Conservation (phyloP, 202 grass and related monocot genomes). For the Bolboschoenoplectus hybrid region DNA sequence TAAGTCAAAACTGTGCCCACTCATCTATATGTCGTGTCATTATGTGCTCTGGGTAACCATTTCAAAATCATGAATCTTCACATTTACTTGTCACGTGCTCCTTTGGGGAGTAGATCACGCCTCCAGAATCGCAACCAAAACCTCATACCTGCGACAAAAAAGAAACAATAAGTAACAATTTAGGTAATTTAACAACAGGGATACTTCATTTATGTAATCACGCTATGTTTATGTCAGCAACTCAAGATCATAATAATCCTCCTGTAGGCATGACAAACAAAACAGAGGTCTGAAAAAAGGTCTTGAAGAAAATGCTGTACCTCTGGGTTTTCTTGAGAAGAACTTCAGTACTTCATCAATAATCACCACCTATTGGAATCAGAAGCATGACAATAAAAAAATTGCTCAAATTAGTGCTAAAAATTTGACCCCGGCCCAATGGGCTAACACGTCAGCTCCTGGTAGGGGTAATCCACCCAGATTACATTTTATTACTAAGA, state of each 20-base stretch:
- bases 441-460: not conserved
- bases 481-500: not conserved
- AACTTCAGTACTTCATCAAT: constrained; percentile 97
- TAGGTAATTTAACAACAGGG: constrained; percentile 9
- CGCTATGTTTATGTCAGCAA: constrained; percentile 1
- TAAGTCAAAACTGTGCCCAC: constrained; percentile 15
- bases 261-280: constrained; percentile 8
- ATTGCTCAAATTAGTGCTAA: not conserved
- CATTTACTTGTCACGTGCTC: constrained; percentile 71
- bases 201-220: constrained; percentile 17
- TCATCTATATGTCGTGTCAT: constrained; percentile 30
- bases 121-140: constrained; percentile 68
- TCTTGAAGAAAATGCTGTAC: constrained; percentile 45
- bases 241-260: not conserved
- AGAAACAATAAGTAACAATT: not conserved
- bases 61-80: constrained; percentile 33
- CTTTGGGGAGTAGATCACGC: constrained; percentile 81
- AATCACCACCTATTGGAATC: constrained; percentile 70
- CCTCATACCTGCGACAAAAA: constrained; percentile 52
- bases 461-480: not conserved
- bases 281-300: not conserved
- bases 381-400: constrained; percentile 19
- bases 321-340: constrained; percentile 84
- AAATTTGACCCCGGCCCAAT: not conserved
- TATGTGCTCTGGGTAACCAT: constrained; percentile 33